A percentile compares a stretch with the other conserved stretches of the same genome.
These are phyloP conservation scores for Xylariomycetidae sp. DNA, from an alignment of 2,329 filamentous ascomycete genomes.

Conservation along the genomic window DNA sequence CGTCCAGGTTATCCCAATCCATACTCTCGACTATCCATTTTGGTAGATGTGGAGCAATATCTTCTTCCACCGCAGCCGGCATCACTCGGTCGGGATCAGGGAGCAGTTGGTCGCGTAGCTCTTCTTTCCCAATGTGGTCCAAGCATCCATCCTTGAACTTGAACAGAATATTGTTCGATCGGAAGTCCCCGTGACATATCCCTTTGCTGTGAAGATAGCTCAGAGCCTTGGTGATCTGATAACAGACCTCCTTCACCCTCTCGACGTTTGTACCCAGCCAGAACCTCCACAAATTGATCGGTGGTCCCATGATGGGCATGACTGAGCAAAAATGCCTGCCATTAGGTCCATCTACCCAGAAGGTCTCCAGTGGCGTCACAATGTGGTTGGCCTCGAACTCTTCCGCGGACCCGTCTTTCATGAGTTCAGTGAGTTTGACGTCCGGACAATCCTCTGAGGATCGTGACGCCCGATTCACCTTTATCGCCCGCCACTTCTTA, in stretches of 20 bases:
- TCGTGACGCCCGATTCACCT: background rate
- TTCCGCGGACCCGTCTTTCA: background rate
- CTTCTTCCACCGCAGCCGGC: background rate
- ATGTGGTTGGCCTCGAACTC: slow-evolving; percentile 1
- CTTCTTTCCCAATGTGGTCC: slow-evolving; percentile 1
- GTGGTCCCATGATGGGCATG: slow-evolving; percentile 1
- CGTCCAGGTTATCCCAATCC: background rate
- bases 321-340: slow-evolving; percentile 4
- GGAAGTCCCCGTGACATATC: slow-evolving; percentile 5
- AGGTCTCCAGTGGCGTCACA: background rate
- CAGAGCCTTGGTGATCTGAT: slow-evolving; percentile 1
- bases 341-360: slow-evolving; percentile 5
- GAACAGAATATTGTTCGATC: slow-evolving; percentile 3
- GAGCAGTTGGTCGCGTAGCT: slow-evolving; percentile 1
- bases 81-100: background rate
- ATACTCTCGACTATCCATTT: background rate
- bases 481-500: background rate
- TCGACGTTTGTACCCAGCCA: background rate
- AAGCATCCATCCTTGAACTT: slow-evolving; percentile 1
- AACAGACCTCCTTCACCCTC: background rate
- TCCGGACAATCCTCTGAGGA: background rate
- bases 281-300: background rate
- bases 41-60: background rate
- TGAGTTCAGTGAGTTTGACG: background rate
- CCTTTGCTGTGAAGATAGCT: slow-evolving; percentile 2